A percentile compares a stretch with the other conserved stretches of the same genome.
Evolutionary conservation across 2,329 filamentous ascomycete genomes (phyloP).

Genomic region (Sporothrix euskadiensis): DNA sequence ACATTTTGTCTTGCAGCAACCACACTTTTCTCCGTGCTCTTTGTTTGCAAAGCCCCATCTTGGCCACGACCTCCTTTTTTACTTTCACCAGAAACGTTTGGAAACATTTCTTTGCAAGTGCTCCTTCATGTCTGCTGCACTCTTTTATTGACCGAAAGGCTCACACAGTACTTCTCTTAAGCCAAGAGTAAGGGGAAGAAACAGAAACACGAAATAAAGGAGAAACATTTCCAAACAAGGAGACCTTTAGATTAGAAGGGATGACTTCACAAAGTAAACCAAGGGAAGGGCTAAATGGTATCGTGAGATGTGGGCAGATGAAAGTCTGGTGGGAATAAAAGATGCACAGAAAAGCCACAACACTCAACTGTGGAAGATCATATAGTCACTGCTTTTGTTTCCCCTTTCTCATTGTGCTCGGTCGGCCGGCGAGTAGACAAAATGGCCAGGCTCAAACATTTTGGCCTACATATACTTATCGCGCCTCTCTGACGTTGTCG

Average conservation of each 20-base stretch:
- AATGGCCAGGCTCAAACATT: no score
- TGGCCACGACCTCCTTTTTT: neutral
- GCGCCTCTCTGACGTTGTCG: neutral
- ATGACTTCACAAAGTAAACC: neutral
- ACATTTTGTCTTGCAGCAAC: neutral
- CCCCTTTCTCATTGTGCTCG: neutral
- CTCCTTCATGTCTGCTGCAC: neutral
- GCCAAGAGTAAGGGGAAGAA: constrained; percentile 30
- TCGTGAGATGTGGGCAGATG: neutral
- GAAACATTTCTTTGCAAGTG: constrained; percentile 26
- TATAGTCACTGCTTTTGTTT: neutral
- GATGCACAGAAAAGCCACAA: constrained; percentile 4
- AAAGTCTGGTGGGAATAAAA: neutral
- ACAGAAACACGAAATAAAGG: constrained; percentile 33
- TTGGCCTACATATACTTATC: no score
- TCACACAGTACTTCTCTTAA: neutral
- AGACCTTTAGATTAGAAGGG: neutral
- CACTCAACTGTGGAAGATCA: neutral
- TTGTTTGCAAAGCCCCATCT: neutral
- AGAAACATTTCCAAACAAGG: constrained; percentile 24
- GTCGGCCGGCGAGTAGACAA: neutral
- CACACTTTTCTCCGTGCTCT: neutral
- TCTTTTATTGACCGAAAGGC: neutral
- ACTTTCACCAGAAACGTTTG: constrained; percentile 16
- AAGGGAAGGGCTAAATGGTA: neutral